Percentiles rank a stretch among this genome's conserved stretches.
These are phyloP conservation scores for Bremia lactucae DNA, from an alignment of 352 stramenopile genomes.

Conservation along the genomic window DNA sequence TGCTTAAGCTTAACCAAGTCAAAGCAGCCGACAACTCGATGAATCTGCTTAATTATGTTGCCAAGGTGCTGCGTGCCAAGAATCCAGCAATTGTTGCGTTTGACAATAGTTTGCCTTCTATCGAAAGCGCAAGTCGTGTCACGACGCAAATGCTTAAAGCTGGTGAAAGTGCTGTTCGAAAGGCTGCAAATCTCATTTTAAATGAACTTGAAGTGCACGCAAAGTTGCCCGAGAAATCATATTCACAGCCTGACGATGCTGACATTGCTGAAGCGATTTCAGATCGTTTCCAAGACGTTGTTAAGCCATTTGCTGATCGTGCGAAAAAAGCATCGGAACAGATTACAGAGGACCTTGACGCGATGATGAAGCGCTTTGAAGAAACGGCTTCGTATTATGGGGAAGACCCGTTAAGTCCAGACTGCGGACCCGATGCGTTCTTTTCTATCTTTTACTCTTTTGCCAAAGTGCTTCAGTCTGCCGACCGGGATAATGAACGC, in stretches of 20 bases:
- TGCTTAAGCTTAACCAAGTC: constrained; percentile 84
- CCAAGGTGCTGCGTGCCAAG: constrained; percentile 56
- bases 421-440: constrained; percentile 63
- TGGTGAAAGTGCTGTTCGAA: constrained; percentile 58
- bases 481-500: constrained; percentile 75
- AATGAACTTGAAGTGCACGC: constrained; percentile 60
- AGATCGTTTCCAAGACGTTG: constrained; percentile 67
- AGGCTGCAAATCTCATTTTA: constrained; percentile 57
- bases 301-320: constrained; percentile 62
- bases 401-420: constrained; percentile 58
- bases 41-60: constrained; percentile 74
- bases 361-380: constrained; percentile 55
- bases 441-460: constrained; percentile 85
- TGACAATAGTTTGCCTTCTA: constrained; percentile 55
- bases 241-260: constrained; percentile 20
- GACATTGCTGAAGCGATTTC: constrained; percentile 26
- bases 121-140: constrained; percentile 68
- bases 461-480: constrained; percentile 67
- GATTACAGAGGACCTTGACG: constrained; percentile 41
- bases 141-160: constrained; percentile 71
- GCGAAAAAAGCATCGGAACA: constrained; percentile 50
- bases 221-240: constrained; percentile 37
- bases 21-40: constrained; percentile 78
- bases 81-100: constrained; percentile 60
- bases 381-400: constrained; percentile 62